A percentile compares a stretch with the other conserved stretches of the same genome.
These are phyloP conservation scores for Calonectria multiphialidica DNA, from an alignment of 2,329 filamentous ascomycete species.

Conservation along the genomic window DNA sequence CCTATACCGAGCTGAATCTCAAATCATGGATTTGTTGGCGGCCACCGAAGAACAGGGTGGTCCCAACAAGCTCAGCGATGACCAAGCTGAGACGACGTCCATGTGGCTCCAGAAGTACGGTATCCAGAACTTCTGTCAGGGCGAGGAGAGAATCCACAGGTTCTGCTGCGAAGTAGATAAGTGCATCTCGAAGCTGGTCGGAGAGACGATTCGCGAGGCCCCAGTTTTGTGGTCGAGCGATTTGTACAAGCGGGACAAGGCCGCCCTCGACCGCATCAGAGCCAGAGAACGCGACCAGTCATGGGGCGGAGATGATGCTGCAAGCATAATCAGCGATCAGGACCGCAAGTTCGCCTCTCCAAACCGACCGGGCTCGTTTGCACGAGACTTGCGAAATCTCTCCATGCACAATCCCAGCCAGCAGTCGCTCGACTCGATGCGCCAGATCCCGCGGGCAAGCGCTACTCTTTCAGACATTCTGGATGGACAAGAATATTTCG, in stretches of 20 bases:
- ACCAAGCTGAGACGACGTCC: conserved; percentile 87
- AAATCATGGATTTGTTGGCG: conserved; percentile 89
- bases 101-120: conserved; percentile 85
- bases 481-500: conserved; percentile 79
- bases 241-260: conserved; percentile 83
- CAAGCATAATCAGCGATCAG: conserved; percentile 67
- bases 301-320: conserved; percentile 62
- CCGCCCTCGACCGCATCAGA: conserved; percentile 64
- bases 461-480: conserved; percentile 73
- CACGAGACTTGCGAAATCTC: conserved; percentile 68
- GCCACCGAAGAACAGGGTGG: conserved; percentile 87
- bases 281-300: conserved; percentile 60
- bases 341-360: conserved; percentile 61
- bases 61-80: conserved; percentile 95
- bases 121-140: conserved; percentile 93
- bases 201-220: conserved; percentile 84
- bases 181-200: conserved; percentile 87
- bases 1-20: conserved; percentile 83
- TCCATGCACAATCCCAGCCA: conserved; percentile 75
- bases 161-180: conserved; percentile 92
- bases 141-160: conserved; percentile 93
- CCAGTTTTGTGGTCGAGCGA: conserved; percentile 95
- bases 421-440: conserved; percentile 77
- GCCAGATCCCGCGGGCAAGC: conserved; percentile 70
- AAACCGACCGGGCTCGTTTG: conserved; percentile 63